Evolutionary conservation across 2,329 filamentous ascomycete species (phyloP).

Genomic region (Pochonia chlamydosporia): DNA sequence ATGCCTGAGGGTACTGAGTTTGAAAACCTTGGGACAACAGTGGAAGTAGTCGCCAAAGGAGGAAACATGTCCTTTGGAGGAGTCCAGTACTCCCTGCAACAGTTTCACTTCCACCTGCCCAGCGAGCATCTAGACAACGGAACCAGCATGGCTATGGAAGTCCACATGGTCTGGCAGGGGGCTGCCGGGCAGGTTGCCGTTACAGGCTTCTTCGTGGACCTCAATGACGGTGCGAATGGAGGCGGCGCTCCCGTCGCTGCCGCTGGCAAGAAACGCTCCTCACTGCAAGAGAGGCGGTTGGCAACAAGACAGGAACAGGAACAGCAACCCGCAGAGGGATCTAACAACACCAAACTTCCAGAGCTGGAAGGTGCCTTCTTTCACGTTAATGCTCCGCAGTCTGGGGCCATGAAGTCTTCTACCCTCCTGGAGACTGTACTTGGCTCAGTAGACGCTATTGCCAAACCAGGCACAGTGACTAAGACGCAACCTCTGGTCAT

Average conservation of each 20-base stretch:
- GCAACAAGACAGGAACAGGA: background rate
- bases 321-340: background rate
- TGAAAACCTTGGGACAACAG: constrained; percentile 46
- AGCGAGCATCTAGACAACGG: constrained; percentile 50
- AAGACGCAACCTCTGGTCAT: constrained; percentile 36
- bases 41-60: constrained; percentile 41
- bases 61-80: constrained; percentile 37
- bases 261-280: background rate
- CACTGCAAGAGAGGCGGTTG: background rate
- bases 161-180: constrained; percentile 22
- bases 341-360: background rate
- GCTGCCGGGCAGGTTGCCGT: constrained; percentile 15
- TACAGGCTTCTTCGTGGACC: background rate
- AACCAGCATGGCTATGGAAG: constrained; percentile 22
- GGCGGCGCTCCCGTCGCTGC: background rate
- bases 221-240: background rate
- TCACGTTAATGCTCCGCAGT: background rate
- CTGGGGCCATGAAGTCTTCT: background rate
- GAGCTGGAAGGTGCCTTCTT: background rate
- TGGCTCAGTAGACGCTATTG: constrained; percentile 23
- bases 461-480: constrained; percentile 31
- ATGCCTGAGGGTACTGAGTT: constrained; percentile 32
- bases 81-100: constrained; percentile 36
- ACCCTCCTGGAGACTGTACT: constrained; percentile 20
- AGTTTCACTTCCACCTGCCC: constrained; percentile 58